Conservation (phyloP, 2,329 filamentous ascomycete genomes). For the Tothia fuscella region DNA sequence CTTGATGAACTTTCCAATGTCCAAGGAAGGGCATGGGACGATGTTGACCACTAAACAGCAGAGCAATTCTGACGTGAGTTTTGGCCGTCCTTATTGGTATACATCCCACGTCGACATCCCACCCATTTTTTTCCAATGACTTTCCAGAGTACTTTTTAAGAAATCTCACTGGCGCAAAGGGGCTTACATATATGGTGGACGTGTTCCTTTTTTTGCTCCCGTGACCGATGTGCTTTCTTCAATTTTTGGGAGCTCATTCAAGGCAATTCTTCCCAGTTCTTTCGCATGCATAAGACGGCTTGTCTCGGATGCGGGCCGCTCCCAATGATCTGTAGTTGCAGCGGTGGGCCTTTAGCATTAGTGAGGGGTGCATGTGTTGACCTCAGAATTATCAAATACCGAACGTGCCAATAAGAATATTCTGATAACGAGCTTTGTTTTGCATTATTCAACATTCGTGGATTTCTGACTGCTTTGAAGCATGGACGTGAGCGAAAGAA, state of each 20-base stretch:
- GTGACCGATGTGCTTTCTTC: constrained; percentile 4
- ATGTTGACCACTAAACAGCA: too few species aligned
- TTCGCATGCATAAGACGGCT: background rate
- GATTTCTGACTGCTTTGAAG: too few species aligned
- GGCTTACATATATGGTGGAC: too few species aligned
- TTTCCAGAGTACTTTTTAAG: background rate
- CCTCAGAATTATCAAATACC: too few species aligned
- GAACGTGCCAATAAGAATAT: too few species aligned
- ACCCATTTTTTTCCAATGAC: constrained; percentile 4
- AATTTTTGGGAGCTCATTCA: background rate
- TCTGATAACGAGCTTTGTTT: too few species aligned
- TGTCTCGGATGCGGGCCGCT: constrained; percentile 5
- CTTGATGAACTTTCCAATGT: constrained; percentile 76
- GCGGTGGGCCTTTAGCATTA: too few species aligned
- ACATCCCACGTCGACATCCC: constrained; percentile 7
- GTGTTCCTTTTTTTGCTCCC: constrained; percentile 3
- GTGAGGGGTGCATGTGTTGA: too few species aligned
- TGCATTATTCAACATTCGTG: too few species aligned
- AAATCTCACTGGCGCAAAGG: constrained; percentile 1
- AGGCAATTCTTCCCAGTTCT: background rate
- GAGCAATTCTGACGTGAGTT: too few species aligned
- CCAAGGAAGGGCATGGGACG: constrained; percentile 85
- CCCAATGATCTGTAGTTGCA: too few species aligned
- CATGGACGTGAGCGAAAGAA: too few species aligned
- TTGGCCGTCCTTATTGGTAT: constrained; percentile 4